Conservation (phyloP, 805 yeast genomes). For the Gaillardinia entomophila region DNA sequence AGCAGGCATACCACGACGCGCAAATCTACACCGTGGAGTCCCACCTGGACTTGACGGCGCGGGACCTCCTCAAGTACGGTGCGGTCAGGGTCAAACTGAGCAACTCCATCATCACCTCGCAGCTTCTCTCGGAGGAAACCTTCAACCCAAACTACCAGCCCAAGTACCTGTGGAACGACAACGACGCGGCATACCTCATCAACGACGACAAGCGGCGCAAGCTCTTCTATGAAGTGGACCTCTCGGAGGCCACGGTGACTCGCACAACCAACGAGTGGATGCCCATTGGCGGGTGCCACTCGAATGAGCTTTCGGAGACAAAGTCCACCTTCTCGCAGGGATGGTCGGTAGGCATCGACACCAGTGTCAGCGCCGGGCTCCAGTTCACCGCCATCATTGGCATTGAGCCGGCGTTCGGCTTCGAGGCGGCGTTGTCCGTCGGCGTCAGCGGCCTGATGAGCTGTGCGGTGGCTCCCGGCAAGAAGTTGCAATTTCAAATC, state of each 20-base stretch:
- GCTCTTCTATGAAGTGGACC: constrained; percentile 5
- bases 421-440: constrained; percentile 1
- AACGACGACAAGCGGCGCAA: not conserved
- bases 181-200: not conserved
- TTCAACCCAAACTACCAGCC: constrained; percentile 6
- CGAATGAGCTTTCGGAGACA: constrained; percentile 5
- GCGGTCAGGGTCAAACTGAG: constrained; percentile 5
- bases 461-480: constrained; percentile 7
- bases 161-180: not conserved
- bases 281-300: constrained; percentile 6
- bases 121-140: constrained; percentile 5
- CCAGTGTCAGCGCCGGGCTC: constrained; percentile 4
- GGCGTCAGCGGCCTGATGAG: constrained; percentile 5
- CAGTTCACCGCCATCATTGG: constrained; percentile 5
- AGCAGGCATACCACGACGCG: constrained; percentile 3
- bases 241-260: not conserved
- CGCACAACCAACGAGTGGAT: constrained; percentile 4
- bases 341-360: constrained; percentile 6
- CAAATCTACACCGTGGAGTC: constrained; percentile 5
- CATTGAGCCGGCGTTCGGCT: constrained; percentile 3
- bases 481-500: constrained; percentile 7
- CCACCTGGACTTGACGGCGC: constrained; percentile 6
- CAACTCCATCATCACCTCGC: constrained; percentile 8
- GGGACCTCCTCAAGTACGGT: constrained; percentile 7
- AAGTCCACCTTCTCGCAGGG: constrained; percentile 6